phyloP scores from a whole-genome alignment of 148 eudicot genomes.

The Rhododendron henanense region DNA sequence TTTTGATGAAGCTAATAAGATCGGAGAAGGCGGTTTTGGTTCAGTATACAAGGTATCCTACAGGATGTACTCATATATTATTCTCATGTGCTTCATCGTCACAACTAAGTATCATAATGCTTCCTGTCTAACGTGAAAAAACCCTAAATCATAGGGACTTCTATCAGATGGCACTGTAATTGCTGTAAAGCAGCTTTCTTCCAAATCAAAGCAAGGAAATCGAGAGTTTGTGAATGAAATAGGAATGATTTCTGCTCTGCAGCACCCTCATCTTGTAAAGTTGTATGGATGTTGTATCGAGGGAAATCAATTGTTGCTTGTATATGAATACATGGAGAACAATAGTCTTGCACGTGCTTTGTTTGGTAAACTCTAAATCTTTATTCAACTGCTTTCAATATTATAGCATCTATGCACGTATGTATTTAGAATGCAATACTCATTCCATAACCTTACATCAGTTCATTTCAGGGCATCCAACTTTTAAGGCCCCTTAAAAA shows the following conservation, averaged over 20 bases:
- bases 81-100: too few species aligned
- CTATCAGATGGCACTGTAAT: constrained; percentile 37
- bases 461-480: too few species aligned
- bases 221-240: background rate
- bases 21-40: background rate
- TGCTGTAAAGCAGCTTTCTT: constrained; percentile 37
- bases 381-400: background rate
- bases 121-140: too few species aligned
- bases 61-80: too few species aligned
- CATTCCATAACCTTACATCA: too few species aligned
- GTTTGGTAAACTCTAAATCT: constrained; percentile 23
- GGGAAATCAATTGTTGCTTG: constrained; percentile 32
- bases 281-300: constrained; percentile 40
- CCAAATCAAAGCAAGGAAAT: background rate
- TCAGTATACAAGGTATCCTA: constrained; percentile 34
- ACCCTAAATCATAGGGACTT: constrained; percentile 36
- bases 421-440: too few species aligned
- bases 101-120: too few species aligned
- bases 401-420: background rate
- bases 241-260: constrained; percentile 41
- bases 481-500: too few species aligned
- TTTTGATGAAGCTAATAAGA: background rate
- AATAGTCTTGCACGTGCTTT: constrained; percentile 43
- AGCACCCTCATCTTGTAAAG: constrained; percentile 34
- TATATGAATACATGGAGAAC: constrained; percentile 42